These are phyloP conservation scores for Ganoderma meredithae DNA, from an alignment of 1,284 basidiomycete species.

Conservation along the genomic window DNA sequence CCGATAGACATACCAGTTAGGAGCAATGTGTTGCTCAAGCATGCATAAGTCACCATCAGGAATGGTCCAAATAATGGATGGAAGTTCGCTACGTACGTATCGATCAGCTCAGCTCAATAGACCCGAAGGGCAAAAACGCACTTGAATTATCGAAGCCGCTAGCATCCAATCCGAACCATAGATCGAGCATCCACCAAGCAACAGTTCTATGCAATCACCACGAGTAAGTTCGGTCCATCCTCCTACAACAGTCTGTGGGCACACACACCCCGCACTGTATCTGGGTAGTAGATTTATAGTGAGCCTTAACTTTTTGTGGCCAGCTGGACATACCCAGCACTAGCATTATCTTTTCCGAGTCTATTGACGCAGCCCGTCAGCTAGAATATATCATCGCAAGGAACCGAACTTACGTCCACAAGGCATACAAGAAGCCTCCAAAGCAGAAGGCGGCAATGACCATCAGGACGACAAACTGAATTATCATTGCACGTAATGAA, in stretches of 20 bases:
- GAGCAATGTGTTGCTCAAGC: constrained; percentile 87
- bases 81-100: constrained; percentile 61
- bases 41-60: constrained; percentile 88
- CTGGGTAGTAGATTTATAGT: constrained; percentile 39
- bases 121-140: constrained; percentile 46
- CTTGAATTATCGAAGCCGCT: constrained; percentile 82
- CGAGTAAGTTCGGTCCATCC: not conserved
- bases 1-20: constrained; percentile 65
- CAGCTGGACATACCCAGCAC: constrained; percentile 16
- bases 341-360: constrained; percentile 27
- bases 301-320: not conserved
- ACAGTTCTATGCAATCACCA: constrained; percentile 46
- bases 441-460: constrained; percentile 90
- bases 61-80: constrained; percentile 87
- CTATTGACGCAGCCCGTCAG: constrained; percentile 13
- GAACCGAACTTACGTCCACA: constrained; percentile 77
- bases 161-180: constrained; percentile 92
- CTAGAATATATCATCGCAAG: not conserved
- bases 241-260: not conserved
- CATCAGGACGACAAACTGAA: constrained; percentile 84
- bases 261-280: constrained; percentile 53
- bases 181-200: constrained; percentile 90
- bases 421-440: constrained; percentile 88
- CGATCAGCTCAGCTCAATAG: not conserved
- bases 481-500: constrained; percentile 82